Conservation (phyloP, 2,329 filamentous ascomycete species). For the Shiraia bambusicola region DNA sequence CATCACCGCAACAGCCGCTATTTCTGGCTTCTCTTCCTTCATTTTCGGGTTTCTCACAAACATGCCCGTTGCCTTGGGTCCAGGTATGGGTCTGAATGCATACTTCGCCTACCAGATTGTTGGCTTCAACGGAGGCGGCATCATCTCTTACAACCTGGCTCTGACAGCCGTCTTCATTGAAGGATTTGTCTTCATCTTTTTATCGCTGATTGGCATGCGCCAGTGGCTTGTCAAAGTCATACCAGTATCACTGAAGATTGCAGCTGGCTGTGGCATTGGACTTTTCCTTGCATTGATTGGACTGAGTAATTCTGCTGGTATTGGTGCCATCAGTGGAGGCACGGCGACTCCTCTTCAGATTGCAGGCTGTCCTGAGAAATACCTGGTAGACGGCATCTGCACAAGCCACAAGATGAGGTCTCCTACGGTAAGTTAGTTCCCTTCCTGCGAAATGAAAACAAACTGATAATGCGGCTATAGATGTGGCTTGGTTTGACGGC, state of each 20-base stretch:
- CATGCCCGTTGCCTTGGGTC: conserved; percentile 52
- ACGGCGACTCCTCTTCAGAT: conserved; percentile 69
- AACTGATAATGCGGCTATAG: conserved; percentile 21
- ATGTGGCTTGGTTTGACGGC: conserved; percentile 90
- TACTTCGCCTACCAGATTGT: conserved; percentile 85
- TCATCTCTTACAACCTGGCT: conserved; percentile 72
- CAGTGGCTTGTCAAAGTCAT: conserved; percentile 86
- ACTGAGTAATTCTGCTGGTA: conserved; percentile 76
- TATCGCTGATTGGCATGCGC: conserved; percentile 77
- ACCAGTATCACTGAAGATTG: conserved; percentile 80
- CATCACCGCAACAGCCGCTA: conserved; percentile 81
- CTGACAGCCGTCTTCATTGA: conserved; percentile 86
- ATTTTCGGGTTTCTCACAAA: conserved; percentile 81
- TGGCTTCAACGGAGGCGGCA: conserved; percentile 71
- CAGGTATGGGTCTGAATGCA: conserved; percentile 65
- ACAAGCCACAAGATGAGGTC: conserved; percentile 75
- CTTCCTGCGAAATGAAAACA: conserved; percentile 1
- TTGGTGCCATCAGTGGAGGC: conserved; percentile 71
- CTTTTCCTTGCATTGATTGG: conserved; percentile 76
- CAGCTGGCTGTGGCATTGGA: conserved; percentile 81
- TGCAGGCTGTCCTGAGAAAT: conserved; percentile 69
- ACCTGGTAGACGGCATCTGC: conserved; percentile 58
- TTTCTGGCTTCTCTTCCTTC: conserved; percentile 74
- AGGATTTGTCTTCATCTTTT: conserved; percentile 78
- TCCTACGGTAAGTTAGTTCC: conserved; percentile 54